Evolutionary conservation across 2,329 filamentous ascomycete genomes (phyloP).

Genomic region (Xylariales sp.): DNA sequence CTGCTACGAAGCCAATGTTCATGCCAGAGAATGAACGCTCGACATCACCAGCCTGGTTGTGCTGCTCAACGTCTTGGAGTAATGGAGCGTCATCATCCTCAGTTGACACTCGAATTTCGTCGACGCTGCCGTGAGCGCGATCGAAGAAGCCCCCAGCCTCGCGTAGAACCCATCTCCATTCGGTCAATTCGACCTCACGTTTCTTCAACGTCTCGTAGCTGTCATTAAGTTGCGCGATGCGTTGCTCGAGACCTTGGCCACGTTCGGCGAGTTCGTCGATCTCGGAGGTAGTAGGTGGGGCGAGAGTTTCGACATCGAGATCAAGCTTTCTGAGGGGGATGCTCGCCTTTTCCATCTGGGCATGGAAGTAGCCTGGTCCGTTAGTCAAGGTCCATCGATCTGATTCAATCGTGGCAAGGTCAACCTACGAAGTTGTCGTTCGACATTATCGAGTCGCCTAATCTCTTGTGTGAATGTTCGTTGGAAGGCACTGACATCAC

Average conservation of each 20-base stretch:
- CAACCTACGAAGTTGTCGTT: constrained; percentile 90
- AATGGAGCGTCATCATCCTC: constrained; percentile 94
- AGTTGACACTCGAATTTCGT: constrained; percentile 92
- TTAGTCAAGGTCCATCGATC: constrained; percentile 47
- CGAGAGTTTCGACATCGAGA: constrained; percentile 87
- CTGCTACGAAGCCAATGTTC: constrained; percentile 98
- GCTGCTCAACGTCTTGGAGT: constrained; percentile 91
- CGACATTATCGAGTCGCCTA: constrained; percentile 95
- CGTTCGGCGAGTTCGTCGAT: constrained; percentile 96
- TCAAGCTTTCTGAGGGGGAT: constrained; percentile 91
- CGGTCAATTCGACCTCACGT: constrained; percentile 93
- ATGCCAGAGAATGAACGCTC: constrained; percentile 94
- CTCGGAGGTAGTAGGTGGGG: constrained; percentile 89
- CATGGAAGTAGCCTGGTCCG: constrained; percentile 84
- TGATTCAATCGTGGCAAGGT: constrained; percentile 24
- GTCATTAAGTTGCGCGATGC: constrained; percentile 91
- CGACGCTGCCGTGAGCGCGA: constrained; percentile 92
- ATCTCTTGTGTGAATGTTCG: constrained; percentile 98
- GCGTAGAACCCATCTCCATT: constrained; percentile 97
- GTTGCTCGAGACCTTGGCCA: constrained; percentile 90
- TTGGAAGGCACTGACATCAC: constrained; percentile 93
- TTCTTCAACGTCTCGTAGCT: constrained; percentile 99
- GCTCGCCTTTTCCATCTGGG: constrained; percentile 92
- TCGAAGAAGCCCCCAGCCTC: constrained; percentile 99
- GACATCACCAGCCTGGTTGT: constrained; percentile 72